These are phyloP conservation scores for Neurospora sp. DNA, from an alignment of 495 filamentous ascomycete species.

Conservation along the genomic window DNA sequence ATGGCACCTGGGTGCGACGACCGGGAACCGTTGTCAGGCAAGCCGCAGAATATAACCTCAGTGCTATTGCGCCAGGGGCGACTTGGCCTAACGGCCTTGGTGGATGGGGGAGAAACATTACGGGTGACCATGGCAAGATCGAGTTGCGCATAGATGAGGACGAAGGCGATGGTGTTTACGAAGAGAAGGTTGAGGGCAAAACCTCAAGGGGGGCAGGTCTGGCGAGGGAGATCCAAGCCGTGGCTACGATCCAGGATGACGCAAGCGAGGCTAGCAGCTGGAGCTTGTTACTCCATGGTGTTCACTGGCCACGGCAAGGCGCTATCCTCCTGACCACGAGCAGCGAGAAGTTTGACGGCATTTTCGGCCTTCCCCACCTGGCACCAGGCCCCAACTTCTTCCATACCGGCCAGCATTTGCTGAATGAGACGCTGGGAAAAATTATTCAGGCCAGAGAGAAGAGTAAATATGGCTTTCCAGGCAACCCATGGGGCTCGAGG, in stretches of 20 bases:
- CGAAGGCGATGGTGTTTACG: constrained; percentile 35
- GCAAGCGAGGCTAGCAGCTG: constrained; percentile 57
- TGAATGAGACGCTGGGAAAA: constrained; percentile 61
- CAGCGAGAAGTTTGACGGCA: constrained; percentile 82
- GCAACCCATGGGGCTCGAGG: constrained; percentile 51
- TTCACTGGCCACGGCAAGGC: constrained; percentile 72
- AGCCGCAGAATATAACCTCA: constrained; percentile 38
- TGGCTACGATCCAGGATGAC: constrained; percentile 60
- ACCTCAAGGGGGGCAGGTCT: constrained; percentile 8
- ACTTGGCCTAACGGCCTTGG: constrained; percentile 29
- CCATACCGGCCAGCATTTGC: constrained; percentile 50
- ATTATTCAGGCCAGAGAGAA: constrained; percentile 53
- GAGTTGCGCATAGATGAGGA: constrained; percentile 42
- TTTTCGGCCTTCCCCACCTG: constrained; percentile 83
- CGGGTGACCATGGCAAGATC: constrained; percentile 47
- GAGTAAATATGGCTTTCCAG: constrained; percentile 31
- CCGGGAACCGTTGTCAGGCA: constrained; percentile 26
- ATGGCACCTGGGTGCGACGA: constrained; percentile 64
- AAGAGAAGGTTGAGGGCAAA: constrained; percentile 10
- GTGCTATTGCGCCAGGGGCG: constrained; percentile 31
- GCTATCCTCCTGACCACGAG: constrained; percentile 73
- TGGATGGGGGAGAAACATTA: constrained; percentile 59
- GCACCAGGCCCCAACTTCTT: constrained; percentile 56
- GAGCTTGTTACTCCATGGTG: constrained; percentile 66
- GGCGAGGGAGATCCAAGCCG: constrained; percentile 52